Percentiles rank a stretch among this genome's conserved stretches.
These are phyloP conservation scores for Striga hermonthica DNA, from an alignment of 305 asterid genomes.

Conservation along the genomic window DNA sequence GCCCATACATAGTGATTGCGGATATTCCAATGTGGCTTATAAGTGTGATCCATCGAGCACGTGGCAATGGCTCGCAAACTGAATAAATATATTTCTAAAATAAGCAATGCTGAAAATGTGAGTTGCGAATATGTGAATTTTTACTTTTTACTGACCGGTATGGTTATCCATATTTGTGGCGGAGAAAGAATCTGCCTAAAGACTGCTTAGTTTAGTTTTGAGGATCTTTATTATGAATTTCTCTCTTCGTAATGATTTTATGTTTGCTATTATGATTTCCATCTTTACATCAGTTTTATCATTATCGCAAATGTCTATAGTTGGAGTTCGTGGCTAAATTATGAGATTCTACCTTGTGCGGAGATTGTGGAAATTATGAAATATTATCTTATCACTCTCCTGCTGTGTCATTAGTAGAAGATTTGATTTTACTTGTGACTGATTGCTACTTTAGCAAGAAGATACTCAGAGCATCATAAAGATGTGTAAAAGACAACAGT, in stretches of 20 bases:
- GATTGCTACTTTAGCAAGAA: slow-evolving; percentile 1
- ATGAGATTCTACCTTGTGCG: not conserved
- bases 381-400: not conserved
- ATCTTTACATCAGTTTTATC: not conserved
- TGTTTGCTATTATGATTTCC: not conserved
- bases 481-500: slow-evolving; percentile 6
- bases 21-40: no score
- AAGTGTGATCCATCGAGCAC: no score
- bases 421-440: slow-evolving; percentile 18
- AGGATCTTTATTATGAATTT: not conserved
- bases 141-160: not conserved
- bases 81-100: no score
- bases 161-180: not conserved
- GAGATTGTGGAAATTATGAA: not conserved
- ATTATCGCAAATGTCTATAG: not conserved
- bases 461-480: not conserved
- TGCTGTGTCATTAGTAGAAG: slow-evolving; percentile 3
- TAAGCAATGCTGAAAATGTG: no score
- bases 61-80: no score
- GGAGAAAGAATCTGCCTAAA: not conserved
- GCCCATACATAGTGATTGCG: no score
- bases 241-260: not conserved
- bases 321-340: not conserved
- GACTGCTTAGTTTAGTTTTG: not conserved
- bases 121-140: not conserved